Evolutionary conservation across 257 asterid genomes (phyloP), one percentile per base, ranked within the genome.

Genomic region (Fraxinus quadrangulata): DNA sequence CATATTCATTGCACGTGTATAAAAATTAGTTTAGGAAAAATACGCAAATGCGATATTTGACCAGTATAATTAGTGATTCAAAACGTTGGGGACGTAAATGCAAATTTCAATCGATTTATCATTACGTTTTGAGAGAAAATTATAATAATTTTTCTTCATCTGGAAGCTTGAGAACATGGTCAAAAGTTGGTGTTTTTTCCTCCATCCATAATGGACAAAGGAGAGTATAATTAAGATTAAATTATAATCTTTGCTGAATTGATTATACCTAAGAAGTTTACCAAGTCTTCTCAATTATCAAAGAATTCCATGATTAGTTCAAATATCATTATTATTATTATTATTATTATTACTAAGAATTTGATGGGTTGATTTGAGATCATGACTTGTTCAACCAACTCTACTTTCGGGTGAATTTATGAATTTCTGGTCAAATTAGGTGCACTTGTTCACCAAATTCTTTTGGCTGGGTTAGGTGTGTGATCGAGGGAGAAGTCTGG

Each of bases 241-340:
- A 16, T 39, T 37, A 66, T 6, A 19, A 54, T 36, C 7, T 63
- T 23, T 9, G 36, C 8, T 63, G 2, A 10, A 49, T 75, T n/a
- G 51, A 81, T 59, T 16, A 21, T 34, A 31, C 54, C n/a, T 10
- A 75, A 34, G 33, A 77, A 45, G 82, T 85, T 85, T 81, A 86
- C 88, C 84, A 74, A 82, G 87, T 88, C 92, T 75, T 45, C 81
- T 65, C 78, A 79, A 73, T 72, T 79, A 84, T 86, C 86, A 86
- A 79, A 71, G 81, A 69, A 77, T 63, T 61, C 33, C 67, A 83
- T 86, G 75, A 86, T 85, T 87, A 61, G 86, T 75, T 83, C 80
- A 81, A 82, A 81, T 66, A 75, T 26, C 1, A 26, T 31, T 0
- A 31, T 31, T 31, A 72, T 26, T 26, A 26, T 31, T 0, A 31